phyloP scores from a whole-genome alignment of 352 stramenopile genomes.

The Phytophthora europaea region DNA sequence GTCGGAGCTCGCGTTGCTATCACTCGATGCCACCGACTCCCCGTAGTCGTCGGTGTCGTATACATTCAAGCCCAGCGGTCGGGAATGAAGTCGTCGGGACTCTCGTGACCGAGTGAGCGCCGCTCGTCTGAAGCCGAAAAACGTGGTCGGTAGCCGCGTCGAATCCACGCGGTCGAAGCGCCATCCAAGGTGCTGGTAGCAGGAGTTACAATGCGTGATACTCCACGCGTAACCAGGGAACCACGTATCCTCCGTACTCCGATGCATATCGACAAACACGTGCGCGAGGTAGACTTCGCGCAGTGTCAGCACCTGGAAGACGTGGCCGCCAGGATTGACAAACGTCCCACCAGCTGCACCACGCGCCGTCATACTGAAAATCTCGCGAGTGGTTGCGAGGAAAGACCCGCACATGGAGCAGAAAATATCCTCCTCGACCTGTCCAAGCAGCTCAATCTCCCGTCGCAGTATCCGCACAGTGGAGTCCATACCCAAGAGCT shows the following conservation, averaged over 20 bases:
- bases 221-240: constrained; percentile 87
- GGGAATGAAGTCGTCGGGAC: constrained; percentile 17
- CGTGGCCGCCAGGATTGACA: constrained; percentile 80
- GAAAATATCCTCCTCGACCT: constrained; percentile 71
- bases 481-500: constrained; percentile 68
- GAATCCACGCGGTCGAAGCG: constrained; percentile 66
- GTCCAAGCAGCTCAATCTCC: constrained; percentile 67
- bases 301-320: constrained; percentile 87
- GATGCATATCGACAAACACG: constrained; percentile 56
- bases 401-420: constrained; percentile 73
- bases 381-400: constrained; percentile 75
- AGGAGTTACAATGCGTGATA: constrained; percentile 77
- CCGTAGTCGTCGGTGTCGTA: constrained; percentile 38
- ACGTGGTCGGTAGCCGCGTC: constrained; percentile 41
- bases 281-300: constrained; percentile 53
- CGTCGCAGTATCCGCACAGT: constrained; percentile 66
- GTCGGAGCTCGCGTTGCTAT: constrained; percentile 17
- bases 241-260: constrained; percentile 78
- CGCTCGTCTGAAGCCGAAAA: constrained; percentile 78
- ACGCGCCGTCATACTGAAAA: constrained; percentile 81
- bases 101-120: constrained; percentile 47
- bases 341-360: constrained; percentile 72
- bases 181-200: constrained; percentile 82
- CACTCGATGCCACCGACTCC: constrained; percentile 34
- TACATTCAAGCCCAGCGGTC: constrained; percentile 22